phyloP scores from a whole-genome alignment of 1,284 basidiomycete genomes.

The Rhodofomes roseus region DNA sequence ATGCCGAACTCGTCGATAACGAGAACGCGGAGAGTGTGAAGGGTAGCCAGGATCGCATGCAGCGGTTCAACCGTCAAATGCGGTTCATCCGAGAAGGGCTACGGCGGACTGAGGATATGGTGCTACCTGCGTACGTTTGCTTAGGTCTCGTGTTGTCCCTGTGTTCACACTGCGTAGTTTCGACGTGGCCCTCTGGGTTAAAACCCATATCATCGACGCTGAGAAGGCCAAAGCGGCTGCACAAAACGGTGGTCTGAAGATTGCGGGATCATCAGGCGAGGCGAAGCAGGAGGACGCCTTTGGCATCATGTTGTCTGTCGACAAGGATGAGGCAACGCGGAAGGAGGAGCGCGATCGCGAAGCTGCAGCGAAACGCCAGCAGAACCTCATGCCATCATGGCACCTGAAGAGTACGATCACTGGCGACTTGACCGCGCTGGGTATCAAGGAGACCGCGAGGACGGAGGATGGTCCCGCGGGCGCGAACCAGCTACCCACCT shows the following conservation, averaged over 20 bases:
- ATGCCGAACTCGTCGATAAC: slow-evolving; percentile 84
- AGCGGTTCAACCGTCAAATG: slow-evolving; percentile 92
- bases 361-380: slow-evolving; percentile 76
- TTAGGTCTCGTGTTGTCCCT: not conserved
- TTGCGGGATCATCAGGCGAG: slow-evolving; percentile 63
- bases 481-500: slow-evolving; percentile 31
- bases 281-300: slow-evolving; percentile 68
- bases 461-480: slow-evolving; percentile 31
- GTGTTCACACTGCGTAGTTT: slow-evolving; percentile 45
- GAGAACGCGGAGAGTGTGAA: slow-evolving; percentile 84
- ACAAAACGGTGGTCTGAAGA: slow-evolving; percentile 57
- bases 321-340: slow-evolving; percentile 73
- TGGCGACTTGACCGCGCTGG: slow-evolving; percentile 85
- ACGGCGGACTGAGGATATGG: slow-evolving; percentile 86
- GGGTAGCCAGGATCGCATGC: slow-evolving; percentile 91
- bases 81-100: slow-evolving; percentile 83
- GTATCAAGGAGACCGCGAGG: slow-evolving; percentile 63
- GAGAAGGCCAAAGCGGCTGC: slow-evolving; percentile 45
- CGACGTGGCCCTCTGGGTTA: slow-evolving; percentile 80
- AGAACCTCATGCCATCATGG: slow-evolving; percentile 93
- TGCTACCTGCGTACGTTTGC: slow-evolving; percentile 63
- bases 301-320: slow-evolving; percentile 76
- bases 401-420: slow-evolving; percentile 93
- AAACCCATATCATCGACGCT: slow-evolving; percentile 57
- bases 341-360: slow-evolving; percentile 65